Evolutionary conservation across 495 filamentous ascomycete species (phyloP), one percentile per base, ranked within the genome.

Genomic region (Sphaerosporella brunnea): DNA sequence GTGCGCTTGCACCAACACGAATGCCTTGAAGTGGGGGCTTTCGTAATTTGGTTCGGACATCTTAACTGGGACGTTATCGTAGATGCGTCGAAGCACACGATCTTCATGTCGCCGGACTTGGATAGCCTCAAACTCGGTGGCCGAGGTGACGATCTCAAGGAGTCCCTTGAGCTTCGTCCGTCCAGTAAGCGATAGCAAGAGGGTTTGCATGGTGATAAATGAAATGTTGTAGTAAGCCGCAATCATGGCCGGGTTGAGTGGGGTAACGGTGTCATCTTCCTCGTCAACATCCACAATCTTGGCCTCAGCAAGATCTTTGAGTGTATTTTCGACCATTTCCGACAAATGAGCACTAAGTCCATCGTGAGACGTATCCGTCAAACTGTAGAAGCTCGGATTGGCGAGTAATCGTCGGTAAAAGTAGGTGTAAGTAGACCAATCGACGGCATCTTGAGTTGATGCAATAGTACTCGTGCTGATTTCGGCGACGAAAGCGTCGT

Each of bases 171-270:
- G 74, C 66, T 93, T 95, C 2, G 84, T 94, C 48, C 79, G 81
- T 35, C 73, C 77, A 1, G 72, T 84, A 23, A 99, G 69, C 19
- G 92, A 96, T n/a, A 96, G 70, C n/a, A 96, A 68, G 72, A 96
- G 93, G 3, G 92, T 99, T 65, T 99, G 87, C 90, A 96, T 96
- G 19, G 90, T 99, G 64, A 93, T 80, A 66, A 95, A 94, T 15
- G 92, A 96, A 51, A 99, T 93, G 62, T 95, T 95, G 73, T 96
- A 99, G 67, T 96, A 96, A 2, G 90, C 85, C 4, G 84, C 86
- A 59, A 99, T 96, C 83, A 92, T 94, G 30, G 88, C 88, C 0
- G 90, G 80, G 54, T 99, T 95, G 51, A 92, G 72, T 18, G 90
- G 85, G 5, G 80, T 75, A 45, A 96, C 78, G 18, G 78, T 77